Evolutionary conservation across 2,329 filamentous ascomycete genomes (phyloP), one percentile per base, ranked within the genome.

Genomic region (Colletotrichum sidae): DNA sequence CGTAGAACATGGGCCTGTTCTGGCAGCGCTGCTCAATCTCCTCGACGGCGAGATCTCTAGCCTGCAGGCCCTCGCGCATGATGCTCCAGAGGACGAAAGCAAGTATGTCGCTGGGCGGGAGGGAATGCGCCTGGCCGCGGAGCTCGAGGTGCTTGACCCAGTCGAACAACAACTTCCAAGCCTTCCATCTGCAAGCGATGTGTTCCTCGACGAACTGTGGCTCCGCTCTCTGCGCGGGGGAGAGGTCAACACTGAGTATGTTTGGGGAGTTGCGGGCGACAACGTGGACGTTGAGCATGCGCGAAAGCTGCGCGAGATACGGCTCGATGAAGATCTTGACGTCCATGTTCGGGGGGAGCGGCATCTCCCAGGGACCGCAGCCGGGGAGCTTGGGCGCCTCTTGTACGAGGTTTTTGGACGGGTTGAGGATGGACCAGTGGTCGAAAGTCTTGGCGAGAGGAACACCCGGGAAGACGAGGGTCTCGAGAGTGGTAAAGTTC

Each of bases 341-440:
- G 13, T 51, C 17, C 56, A 59, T 59, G n/a, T 51, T 51, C 10
- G 47, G 56, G 25, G 56, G 56, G 7, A 59, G 56, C 8, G 46
- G 56, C 8, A 59, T 13, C 34, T 59, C 46, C 56, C 49, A 59
- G 37, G 46, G 39, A 25, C 56, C 56, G 25, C 38, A 45, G 25
- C 46, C 47, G 11, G 41, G n/a, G 12, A 59, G 44, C 56, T 53
- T 59, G 8, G 56, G 56, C 8, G 47, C 47, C 4, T 59, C 56
- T 13, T 17, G 4, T 13, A 47, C 25, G 37, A 11, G 13, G 25
- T 34, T 47, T 13, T 51, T 25, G 13, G 13, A 12, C 38, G 33
- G 25, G 25, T 25, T 17, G 15, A 8, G 4, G 5, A 33, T 13
- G 8, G 38, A 9, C 56, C 56, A 59, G 38, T 41, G 42, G 47